Evolutionary conservation across 2,329 filamentous ascomycete genomes (phyloP).

Genomic region (Fonsecaea erecta): DNA sequence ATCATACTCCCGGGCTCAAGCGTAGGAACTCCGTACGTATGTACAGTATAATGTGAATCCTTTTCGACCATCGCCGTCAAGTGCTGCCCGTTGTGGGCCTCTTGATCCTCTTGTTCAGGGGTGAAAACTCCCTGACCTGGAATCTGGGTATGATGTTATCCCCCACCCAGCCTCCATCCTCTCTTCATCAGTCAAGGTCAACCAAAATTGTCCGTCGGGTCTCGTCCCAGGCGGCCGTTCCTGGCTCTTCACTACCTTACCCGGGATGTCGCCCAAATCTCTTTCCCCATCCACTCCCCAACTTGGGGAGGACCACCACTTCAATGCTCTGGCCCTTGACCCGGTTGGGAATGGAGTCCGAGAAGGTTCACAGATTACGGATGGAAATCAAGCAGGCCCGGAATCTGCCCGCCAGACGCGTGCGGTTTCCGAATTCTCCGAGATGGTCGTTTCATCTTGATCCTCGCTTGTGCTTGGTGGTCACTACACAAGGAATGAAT

Average conservation of each 20-base stretch:
- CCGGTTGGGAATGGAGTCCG: not conserved
- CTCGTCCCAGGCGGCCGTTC: not conserved
- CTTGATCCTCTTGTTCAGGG: not conserved
- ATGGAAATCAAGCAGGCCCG: not conserved
- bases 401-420: not conserved
- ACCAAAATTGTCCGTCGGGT: not conserved
- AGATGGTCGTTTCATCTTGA: conserved; percentile 2
- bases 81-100: not conserved
- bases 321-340: not conserved
- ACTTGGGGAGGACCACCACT: not conserved
- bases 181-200: not conserved
- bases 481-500: not conserved
- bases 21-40: not conserved
- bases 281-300: not conserved
- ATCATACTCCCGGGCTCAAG: not conserved
- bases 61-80: not conserved
- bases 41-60: not conserved
- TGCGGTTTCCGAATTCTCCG: conserved; percentile 2
- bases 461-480: not conserved
- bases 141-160: not conserved
- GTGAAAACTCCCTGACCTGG: not conserved
- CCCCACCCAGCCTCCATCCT: not conserved
- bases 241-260: not conserved
- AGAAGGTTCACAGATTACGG: conserved; percentile 4
- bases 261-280: not conserved